Conservation (phyloP, 192 early-diverging fungal species). For the Spinellus fusiger region DNA sequence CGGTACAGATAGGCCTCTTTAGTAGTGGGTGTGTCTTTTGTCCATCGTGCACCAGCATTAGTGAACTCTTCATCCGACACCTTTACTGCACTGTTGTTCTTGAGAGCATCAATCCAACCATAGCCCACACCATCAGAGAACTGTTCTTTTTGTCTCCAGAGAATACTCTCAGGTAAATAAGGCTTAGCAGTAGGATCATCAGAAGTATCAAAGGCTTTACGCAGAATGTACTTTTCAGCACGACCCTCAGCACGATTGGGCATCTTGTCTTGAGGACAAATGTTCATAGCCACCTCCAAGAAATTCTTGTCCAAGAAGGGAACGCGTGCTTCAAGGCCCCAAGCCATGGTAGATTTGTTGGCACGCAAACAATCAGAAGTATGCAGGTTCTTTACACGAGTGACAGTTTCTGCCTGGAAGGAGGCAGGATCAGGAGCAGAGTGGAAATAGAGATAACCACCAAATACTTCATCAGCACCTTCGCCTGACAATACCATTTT, state of each 20-base stretch:
- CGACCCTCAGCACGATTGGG: slow-evolving; percentile 50
- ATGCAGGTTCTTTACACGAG: slow-evolving; percentile 94
- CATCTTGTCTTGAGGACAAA: slow-evolving; percentile 80
- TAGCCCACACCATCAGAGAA: slow-evolving; percentile 99
- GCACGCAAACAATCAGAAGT: slow-evolving; percentile 95
- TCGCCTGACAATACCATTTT: slow-evolving; percentile 99
- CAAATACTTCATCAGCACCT: slow-evolving; percentile 95
- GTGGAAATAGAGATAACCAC: slow-evolving; percentile 98
- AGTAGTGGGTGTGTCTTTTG: slow-evolving; percentile 85
- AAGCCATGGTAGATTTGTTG: slow-evolving; percentile 99
- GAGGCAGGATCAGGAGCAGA: slow-evolving; percentile 72
- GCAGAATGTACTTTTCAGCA: slow-evolving; percentile 93
- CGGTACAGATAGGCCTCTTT: slow-evolving; percentile 98
- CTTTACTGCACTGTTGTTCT: slow-evolving; percentile 57
- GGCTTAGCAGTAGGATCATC: slow-evolving; percentile 59
- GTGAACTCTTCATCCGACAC: slow-evolving; percentile 80
- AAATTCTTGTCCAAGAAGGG: slow-evolving; percentile 95
- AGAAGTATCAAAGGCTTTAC: slow-evolving; percentile 93
- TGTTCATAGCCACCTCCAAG: slow-evolving; percentile 87
- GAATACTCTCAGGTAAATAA: slow-evolving; percentile 82
- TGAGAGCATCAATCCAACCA: slow-evolving; percentile 95
- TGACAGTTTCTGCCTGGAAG: slow-evolving; percentile 89
- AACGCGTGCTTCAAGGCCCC: slow-evolving; percentile 97
- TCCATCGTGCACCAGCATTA: slow-evolving; percentile 61
- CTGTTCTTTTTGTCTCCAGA: slow-evolving; percentile 99